These are phyloP conservation scores for Lasiodiplodia sp. DNA, from an alignment of 2,329 filamentous ascomycete genomes.

Conservation along the genomic window DNA sequence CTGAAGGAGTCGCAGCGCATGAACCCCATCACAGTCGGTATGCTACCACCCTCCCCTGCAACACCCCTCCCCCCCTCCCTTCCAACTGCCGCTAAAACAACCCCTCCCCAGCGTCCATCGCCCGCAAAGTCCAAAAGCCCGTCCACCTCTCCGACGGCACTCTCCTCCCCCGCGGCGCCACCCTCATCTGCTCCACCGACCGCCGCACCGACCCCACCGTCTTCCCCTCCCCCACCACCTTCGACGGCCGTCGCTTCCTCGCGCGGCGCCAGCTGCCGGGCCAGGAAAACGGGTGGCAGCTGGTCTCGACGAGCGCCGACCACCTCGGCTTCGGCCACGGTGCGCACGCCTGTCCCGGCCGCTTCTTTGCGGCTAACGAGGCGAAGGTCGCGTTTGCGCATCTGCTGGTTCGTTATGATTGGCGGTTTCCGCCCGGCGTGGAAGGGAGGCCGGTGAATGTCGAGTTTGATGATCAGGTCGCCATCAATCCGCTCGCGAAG, in stretches of 20 bases:
- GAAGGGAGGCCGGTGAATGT: not conserved
- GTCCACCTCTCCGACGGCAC: conserved; percentile 40
- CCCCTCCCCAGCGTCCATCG: conserved; percentile 31
- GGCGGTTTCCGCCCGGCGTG: not conserved
- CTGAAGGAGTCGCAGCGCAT: conserved; percentile 44
- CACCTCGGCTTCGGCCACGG: conserved; percentile 34
- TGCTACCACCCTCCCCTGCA: too few species aligned
- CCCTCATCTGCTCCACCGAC: conserved; percentile 29
- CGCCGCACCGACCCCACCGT: too few species aligned
- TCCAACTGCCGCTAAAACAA: not conserved
- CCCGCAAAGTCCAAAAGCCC: conserved; percentile 35
- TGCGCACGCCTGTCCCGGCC: conserved; percentile 30
- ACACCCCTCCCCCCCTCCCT: too few species aligned
- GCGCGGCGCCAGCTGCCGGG: conserved; percentile 29
- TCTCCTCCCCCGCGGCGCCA: conserved; percentile 35
- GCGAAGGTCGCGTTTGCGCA: conserved; percentile 30
- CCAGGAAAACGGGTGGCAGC: conserved; percentile 26
- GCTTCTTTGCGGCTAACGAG: conserved; percentile 33
- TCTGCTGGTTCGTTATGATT: conserved; percentile 32
- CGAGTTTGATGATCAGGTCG: not conserved
- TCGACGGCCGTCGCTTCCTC: conserved; percentile 32
- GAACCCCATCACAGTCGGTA: conserved; percentile 29
- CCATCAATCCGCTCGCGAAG: not conserved
- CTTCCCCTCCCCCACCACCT: too few species aligned
- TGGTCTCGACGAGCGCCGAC: conserved; percentile 32